Base-by-base conservation (phyloP, 2,329 filamentous ascomycete species). In the Neobulgaria alba region DNA sequence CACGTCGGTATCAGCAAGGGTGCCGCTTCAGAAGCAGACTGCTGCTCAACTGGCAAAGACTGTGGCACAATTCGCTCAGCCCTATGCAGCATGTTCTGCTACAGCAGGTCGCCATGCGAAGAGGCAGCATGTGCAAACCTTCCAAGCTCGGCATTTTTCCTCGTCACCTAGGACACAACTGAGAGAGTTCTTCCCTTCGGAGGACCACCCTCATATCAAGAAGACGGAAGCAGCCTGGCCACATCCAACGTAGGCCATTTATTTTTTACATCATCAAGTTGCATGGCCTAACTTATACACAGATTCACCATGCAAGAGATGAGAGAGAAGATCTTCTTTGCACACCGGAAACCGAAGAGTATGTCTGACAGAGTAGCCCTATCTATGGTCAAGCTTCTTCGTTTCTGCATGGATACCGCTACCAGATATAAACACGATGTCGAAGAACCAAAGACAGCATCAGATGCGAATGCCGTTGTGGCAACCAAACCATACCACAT, bases 301-400 rank as follows among this genome's bases (percentile, higher is more conserved):
- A 72, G 79, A 45, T 94, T 85, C 61, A 85, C 82, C 19, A 73
- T 83, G 57, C 71, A 83, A 47, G 82, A 95, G 60, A 92, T 96
- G 83, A 68, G 74, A 17, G 59, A 62, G 16, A 77, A 64, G 15
- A 75, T 96, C 36, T 68, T 71, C 33, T 76, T 90, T 3, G 86
- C 82, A 16, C 90, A 96, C 59, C 82, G 90, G 17, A 62, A 80
- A 51, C 77, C 84, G 2, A 72, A 77, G 55, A 82, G 76, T 10
- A 71, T 77, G 57, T 83, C 87, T 3, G 92, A 98, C 60, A 79
- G 77, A 66, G 64, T 82, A 3, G 92, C 92, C 2, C 79, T 92
- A 58, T 73, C 75, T 43, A 77, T 86, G 49, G 82, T 95, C 36
- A 77, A 85, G 5, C 50, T 88, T 16, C 72, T 88, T 29, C 75